Conservation (phyloP, 306 rosid species). For the Ziziphus jujuba region DNA sequence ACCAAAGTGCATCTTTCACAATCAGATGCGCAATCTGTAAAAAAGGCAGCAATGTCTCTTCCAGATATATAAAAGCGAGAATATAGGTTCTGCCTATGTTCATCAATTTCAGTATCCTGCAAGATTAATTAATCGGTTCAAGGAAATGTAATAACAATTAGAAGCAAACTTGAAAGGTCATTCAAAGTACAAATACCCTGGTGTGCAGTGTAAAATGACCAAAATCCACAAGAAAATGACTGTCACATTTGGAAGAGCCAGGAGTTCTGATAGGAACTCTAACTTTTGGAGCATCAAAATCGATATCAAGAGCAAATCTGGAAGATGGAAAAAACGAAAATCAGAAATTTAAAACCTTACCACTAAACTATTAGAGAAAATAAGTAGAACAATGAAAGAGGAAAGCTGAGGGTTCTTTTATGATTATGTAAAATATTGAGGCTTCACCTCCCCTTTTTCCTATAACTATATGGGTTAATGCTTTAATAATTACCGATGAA, state of each 20-base stretch:
- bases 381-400: background rate
- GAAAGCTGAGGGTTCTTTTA: background rate
- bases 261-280: slow-evolving; percentile 77
- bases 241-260: slow-evolving; percentile 67
- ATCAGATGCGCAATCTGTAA: slow-evolving; percentile 76
- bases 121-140: slow-evolving; percentile 27
- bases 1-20: slow-evolving; percentile 52
- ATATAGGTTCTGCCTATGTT: slow-evolving; percentile 67
- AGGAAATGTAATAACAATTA: slow-evolving; percentile 22
- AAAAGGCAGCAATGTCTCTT: slow-evolving; percentile 93
- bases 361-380: background rate
- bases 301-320: slow-evolving; percentile 97
- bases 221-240: slow-evolving; percentile 91
- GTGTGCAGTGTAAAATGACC: slow-evolving; percentile 93
- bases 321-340: slow-evolving; percentile 31
- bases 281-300: slow-evolving; percentile 97
- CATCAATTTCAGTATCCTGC: slow-evolving; percentile 74
- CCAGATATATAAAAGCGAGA: slow-evolving; percentile 84
- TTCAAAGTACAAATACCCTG: slow-evolving; percentile 48
- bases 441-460: no score
- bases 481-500: no score
- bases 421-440: no score
- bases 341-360: slow-evolving; percentile 11
- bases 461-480: no score
- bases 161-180: slow-evolving; percentile 25